These are phyloP conservation scores for Penstemon newberryi DNA, from an alignment of 257 asterid species.

Conservation along the genomic window DNA sequence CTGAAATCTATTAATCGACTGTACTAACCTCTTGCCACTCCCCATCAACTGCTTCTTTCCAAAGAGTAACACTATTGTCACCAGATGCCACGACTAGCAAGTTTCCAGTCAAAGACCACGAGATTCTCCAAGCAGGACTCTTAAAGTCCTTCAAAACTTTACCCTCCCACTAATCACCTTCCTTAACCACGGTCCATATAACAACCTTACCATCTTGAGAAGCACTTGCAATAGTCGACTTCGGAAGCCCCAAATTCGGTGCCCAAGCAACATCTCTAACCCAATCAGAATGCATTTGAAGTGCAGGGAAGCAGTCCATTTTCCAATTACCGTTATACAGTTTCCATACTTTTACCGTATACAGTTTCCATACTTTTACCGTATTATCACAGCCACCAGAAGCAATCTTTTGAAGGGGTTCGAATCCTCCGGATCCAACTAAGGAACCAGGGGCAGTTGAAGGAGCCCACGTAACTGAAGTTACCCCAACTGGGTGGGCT, in stretches of 20 bases:
- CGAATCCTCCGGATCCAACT: conserved; percentile 47
- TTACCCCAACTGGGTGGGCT: conserved; percentile 76
- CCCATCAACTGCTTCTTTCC: conserved; percentile 75
- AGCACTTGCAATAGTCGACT: conserved; percentile 67
- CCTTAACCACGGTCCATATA: conserved; percentile 60
- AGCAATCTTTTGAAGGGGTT: conserved; percentile 57
- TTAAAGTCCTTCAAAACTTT: conserved; percentile 58
- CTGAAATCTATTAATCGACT: conserved; percentile 45
- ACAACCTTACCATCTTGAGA: conserved; percentile 70
- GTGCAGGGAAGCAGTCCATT: conserved; percentile 64
- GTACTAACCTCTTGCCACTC: conserved; percentile 59
- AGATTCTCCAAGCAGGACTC: conserved; percentile 67
- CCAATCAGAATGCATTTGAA: conserved; percentile 58
- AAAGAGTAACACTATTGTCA: conserved; percentile 50
- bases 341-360: conserved; percentile 68
- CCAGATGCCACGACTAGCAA: conserved; percentile 68
- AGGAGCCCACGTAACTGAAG: conserved; percentile 67
- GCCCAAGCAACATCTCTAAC: conserved; percentile 78
- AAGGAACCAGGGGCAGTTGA: conserved; percentile 58
- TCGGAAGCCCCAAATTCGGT: conserved; percentile 66
- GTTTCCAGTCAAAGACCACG: conserved; percentile 71
- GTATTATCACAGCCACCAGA: conserved; percentile 74
- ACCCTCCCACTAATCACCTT: conserved; percentile 65
- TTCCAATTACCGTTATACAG: conserved; percentile 54
- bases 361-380: no score